Percentiles rank a stretch among this genome's conserved stretches.
Conservation (phyloP, 2,329 filamentous ascomycete genomes). For the Fonsecaea multimorphosa region DNA sequence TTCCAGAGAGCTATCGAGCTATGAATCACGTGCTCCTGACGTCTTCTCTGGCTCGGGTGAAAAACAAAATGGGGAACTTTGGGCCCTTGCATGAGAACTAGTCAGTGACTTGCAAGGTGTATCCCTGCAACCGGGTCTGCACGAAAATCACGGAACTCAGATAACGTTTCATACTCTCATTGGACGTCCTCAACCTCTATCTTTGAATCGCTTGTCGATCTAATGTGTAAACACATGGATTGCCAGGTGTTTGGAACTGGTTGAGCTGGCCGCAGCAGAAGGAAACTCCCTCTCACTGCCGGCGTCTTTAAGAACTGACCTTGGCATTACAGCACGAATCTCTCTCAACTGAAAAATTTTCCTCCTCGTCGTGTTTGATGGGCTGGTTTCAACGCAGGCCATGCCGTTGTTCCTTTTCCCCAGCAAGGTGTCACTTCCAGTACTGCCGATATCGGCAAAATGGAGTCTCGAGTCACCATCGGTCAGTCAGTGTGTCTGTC, state of each 20-base stretch:
- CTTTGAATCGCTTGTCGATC: slow-evolving; percentile 20
- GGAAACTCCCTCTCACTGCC: slow-evolving; percentile 16
- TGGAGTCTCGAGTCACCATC: background rate
- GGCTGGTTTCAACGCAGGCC: background rate
- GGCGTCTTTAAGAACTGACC: slow-evolving; percentile 10
- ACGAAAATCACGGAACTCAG: slow-evolving; percentile 4
- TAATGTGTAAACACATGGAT: slow-evolving; percentile 26
- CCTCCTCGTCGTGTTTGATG: slow-evolving; percentile 5
- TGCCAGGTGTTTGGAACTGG: background rate
- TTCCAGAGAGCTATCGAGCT: background rate
- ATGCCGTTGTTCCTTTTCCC: background rate
- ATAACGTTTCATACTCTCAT: slow-evolving; percentile 27
- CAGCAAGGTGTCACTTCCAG: background rate
- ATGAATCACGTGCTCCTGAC: slow-evolving; percentile 4
- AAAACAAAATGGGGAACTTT: background rate
- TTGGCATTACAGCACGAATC: slow-evolving; percentile 37
- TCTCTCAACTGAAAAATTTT: slow-evolving; percentile 9
- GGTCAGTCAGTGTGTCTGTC: background rate
- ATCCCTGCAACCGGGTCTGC: background rate
- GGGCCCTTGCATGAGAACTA: background rate
- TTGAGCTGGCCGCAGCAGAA: slow-evolving; percentile 12
- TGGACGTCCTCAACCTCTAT: slow-evolving; percentile 23
- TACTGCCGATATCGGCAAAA: background rate
- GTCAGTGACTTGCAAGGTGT: background rate
- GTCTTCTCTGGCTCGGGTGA: background rate